Conservation (phyloP, 208 protist genomes). For the Acanthamoeba lenticulata region DNA sequence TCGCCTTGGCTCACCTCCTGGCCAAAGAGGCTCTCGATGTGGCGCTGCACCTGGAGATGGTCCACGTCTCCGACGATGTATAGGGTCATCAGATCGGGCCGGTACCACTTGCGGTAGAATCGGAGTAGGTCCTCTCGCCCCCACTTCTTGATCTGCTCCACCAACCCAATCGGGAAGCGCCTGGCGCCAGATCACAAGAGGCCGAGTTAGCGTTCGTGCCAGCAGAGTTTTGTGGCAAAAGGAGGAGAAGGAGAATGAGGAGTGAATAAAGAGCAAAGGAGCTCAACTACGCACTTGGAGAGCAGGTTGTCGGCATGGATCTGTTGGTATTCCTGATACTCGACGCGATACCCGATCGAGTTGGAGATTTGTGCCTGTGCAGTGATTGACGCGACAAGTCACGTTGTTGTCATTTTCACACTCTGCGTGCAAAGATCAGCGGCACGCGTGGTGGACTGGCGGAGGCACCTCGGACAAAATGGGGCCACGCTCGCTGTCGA, state of each 20-base stretch:
- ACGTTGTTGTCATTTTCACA: background rate
- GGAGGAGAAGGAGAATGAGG: background rate
- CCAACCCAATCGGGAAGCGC: conserved; percentile 56
- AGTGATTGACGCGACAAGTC: too few relatives aligned
- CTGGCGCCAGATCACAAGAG: too few relatives aligned
- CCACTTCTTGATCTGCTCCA: conserved; percentile 60
- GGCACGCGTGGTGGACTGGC: background rate
- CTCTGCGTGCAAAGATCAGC: too few relatives aligned
- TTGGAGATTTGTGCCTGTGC: conserved; percentile 59
- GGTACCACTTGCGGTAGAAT: conserved; percentile 66
- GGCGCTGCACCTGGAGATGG: background rate
- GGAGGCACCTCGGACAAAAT: conserved; percentile 48
- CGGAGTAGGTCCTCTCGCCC: background rate
- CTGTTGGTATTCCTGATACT: conserved; percentile 63
- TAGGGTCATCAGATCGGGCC: conserved; percentile 51
- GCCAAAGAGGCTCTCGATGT: conserved; percentile 8
- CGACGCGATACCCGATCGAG: conserved; percentile 50
- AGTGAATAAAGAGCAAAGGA: background rate
- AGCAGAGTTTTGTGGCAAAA: background rate
- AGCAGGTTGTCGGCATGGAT: conserved; percentile 55
- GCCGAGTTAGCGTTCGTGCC: background rate
- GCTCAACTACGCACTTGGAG: background rate
- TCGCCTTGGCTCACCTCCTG: background rate
- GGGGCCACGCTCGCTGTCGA: conserved; percentile 42
- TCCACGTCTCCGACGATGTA: conserved; percentile 20